Evolutionary conservation across 164 flowering plant species (phyloP).

Genomic region (Litsea cubeba): DNA sequence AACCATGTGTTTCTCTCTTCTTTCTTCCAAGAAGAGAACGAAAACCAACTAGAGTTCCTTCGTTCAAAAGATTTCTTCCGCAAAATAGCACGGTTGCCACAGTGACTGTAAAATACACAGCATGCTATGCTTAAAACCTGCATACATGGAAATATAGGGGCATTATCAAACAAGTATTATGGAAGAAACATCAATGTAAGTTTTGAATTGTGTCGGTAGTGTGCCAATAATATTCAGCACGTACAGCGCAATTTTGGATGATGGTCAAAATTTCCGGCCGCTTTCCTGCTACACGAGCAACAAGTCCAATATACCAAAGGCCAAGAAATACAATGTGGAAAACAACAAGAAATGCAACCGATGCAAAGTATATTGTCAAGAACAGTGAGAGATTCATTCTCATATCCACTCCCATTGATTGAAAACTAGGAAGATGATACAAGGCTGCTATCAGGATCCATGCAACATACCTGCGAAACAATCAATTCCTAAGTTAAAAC

Average conservation of each 20-base stretch:
- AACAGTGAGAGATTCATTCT: constrained; percentile 96
- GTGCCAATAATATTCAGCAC: constrained; percentile 21
- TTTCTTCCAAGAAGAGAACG: constrained; percentile 52
- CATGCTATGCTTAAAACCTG: constrained; percentile 97
- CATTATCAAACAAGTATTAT: not conserved
- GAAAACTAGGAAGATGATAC: constrained; percentile 98
- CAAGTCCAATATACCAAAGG: constrained; percentile 95
- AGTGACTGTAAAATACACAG: constrained; percentile 96
- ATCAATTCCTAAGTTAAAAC: constrained; percentile 5
- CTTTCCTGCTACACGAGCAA: constrained; percentile 94
- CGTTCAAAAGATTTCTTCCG: constrained; percentile 55
- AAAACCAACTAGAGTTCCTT: constrained; percentile 58
- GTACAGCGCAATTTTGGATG: constrained; percentile 94
- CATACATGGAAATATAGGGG: constrained; percentile 14
- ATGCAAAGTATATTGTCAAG: constrained; percentile 72
- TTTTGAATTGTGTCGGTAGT: not conserved
- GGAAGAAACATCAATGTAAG: constrained; percentile 1
- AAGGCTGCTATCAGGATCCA: constrained; percentile 94
- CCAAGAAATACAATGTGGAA: constrained; percentile 88
- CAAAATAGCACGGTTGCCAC: constrained; percentile 82
- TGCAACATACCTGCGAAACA: constrained; percentile 68
- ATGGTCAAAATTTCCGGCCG: constrained; percentile 83
- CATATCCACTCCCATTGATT: constrained; percentile 98
- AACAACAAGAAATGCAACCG: constrained; percentile 78
- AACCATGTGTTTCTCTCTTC: constrained; percentile 74